A percentile compares a stretch with the other conserved stretches of the same genome.
Evolutionary conservation across 306 rosid species (phyloP).

Genomic region (Cicer judaicum): DNA sequence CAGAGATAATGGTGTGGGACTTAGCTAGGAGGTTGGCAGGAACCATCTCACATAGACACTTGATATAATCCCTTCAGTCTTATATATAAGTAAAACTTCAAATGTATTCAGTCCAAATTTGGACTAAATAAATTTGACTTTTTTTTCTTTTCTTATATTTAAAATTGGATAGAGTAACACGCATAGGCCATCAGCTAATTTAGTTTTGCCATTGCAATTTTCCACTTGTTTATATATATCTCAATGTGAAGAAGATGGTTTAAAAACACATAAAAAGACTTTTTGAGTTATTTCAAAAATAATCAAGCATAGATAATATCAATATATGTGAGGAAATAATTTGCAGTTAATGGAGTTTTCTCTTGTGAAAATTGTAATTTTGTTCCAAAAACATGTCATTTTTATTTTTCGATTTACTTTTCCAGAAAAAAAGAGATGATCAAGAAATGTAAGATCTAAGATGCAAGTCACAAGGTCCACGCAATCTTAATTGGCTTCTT

Average conservation of each 20-base stretch:
- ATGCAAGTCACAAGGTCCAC: constrained; percentile 3
- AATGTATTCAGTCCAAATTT: too few species aligned
- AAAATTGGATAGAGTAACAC: background rate
- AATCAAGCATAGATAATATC: background rate
- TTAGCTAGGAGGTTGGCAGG: background rate
- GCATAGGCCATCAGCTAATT: constrained; percentile 19
- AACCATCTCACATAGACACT: constrained; percentile 11
- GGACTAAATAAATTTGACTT: too few species aligned
- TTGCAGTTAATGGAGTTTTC: background rate
- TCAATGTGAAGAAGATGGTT: constrained; percentile 10
- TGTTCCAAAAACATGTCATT: background rate
- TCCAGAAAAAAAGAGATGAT: background rate
- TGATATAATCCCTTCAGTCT: background rate
- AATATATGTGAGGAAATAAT: background rate
- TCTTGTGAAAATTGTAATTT: constrained; percentile 10
- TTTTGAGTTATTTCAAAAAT: constrained; percentile 2
- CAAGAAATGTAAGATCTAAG: constrained; percentile 2
- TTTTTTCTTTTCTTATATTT: too few species aligned
- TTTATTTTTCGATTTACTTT: constrained; percentile 1
- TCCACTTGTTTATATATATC: constrained; percentile 8
- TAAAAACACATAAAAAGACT: background rate
- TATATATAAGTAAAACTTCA: too few species aligned
- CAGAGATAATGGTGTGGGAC: constrained; percentile 11
- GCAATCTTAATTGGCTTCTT: constrained; percentile 22
- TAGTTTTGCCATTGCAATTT: background rate